Evolutionary conservation across 495 filamentous ascomycete genomes (phyloP).

Genomic region (Penicillium soppii): DNA sequence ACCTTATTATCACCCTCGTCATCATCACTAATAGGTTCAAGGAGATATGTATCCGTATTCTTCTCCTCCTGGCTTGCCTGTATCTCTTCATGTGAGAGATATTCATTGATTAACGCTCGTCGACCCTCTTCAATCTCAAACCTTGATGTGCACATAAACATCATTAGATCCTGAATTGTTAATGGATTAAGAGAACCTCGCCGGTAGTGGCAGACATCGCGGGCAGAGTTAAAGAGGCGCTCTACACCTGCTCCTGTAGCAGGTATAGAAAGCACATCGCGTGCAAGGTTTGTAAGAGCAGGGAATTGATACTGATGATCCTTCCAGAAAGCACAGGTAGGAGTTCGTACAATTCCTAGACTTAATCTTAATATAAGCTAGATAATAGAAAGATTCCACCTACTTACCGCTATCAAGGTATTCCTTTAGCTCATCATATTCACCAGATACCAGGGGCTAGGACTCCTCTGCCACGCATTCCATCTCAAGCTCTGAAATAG

Average conservation of each 20-base stretch:
- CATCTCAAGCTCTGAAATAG: background rate
- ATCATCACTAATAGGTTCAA: slow-evolving; percentile 7
- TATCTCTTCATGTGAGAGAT: slow-evolving; percentile 4
- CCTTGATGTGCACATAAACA: slow-evolving; percentile 7
- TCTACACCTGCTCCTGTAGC: background rate
- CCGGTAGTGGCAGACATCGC: background rate
- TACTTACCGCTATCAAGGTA: slow-evolving; percentile 3
- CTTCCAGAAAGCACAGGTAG: slow-evolving; percentile 2
- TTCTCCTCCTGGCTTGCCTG: background rate
- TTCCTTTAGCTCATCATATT: slow-evolving; percentile 2
- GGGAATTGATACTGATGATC: background rate
- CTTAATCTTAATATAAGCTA: background rate
- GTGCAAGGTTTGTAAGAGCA: background rate
- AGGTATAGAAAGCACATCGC: background rate
- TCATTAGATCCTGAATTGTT: slow-evolving; percentile 9
- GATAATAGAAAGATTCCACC: background rate
- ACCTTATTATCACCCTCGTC: background rate
- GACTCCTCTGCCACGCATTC: background rate
- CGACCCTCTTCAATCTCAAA: slow-evolving; percentile 7
- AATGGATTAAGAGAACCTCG: background rate
- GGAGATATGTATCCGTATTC: background rate
- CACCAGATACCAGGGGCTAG: background rate
- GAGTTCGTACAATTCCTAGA: background rate
- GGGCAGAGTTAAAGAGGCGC: background rate
- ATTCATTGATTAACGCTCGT: slow-evolving; percentile 1